Percentiles rank a stretch among this genome's conserved stretches.
Conservation (phyloP, 2,329 filamentous ascomycete species). For the Neofusicoccum sp. region DNA sequence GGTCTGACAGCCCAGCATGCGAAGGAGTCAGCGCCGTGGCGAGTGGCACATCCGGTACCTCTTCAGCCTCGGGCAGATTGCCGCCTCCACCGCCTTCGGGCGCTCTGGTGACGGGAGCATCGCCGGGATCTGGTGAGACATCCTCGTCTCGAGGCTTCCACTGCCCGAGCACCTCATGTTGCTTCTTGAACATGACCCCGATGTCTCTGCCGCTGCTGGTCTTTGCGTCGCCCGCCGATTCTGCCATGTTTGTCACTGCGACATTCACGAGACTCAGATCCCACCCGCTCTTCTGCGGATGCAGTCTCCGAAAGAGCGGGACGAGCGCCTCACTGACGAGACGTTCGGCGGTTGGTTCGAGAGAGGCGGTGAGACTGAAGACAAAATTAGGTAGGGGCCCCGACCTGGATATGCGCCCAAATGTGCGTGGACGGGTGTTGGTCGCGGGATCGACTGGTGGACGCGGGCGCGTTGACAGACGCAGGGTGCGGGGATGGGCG, state of each 20-base stretch:
- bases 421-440: constrained; percentile 53
- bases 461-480: constrained; percentile 72
- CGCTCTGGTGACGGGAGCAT: background rate
- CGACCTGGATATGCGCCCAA: constrained; percentile 73
- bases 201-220: constrained; percentile 67
- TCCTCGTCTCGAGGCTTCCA: constrained; percentile 39
- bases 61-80: background rate
- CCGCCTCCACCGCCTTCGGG: constrained; percentile 1
- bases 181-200: constrained; percentile 72
- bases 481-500: constrained; percentile 76
- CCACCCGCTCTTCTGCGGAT: constrained; percentile 68
- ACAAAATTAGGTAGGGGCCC: constrained; percentile 69
- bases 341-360: constrained; percentile 63
- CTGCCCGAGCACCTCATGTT: constrained; percentile 66
- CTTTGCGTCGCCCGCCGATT: constrained; percentile 44
- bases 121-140: constrained; percentile 4
- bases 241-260: constrained; percentile 79
- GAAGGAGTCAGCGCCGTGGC: background rate
- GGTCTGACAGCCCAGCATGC: background rate
- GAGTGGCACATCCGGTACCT: background rate
- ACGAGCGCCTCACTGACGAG: constrained; percentile 68
- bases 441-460: constrained; percentile 45
- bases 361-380: constrained; percentile 60
- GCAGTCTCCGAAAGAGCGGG: constrained; percentile 71
- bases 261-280: constrained; percentile 83